Evolutionary conservation across 768 basidiomycete species (phyloP), one percentile per base, ranked within the genome.

Genomic region (Trametopsis cervina): DNA sequence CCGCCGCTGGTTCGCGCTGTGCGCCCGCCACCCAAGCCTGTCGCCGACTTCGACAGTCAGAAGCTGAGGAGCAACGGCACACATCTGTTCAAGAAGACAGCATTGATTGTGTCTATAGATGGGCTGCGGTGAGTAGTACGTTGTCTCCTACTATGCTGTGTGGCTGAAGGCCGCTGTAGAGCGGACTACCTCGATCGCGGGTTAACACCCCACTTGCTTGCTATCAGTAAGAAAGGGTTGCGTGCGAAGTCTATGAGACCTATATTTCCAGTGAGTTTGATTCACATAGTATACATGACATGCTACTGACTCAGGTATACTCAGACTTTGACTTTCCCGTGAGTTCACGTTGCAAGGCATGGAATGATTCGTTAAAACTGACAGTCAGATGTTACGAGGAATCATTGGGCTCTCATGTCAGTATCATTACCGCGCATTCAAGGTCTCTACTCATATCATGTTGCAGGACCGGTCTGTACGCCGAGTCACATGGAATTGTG

Each of bases 321-420:
- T 46, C 51, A 90, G 88, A 89, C 89, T 1, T 63, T 92, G 55
- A 95, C 92, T 2, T 95, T 95, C 58, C 93, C 92, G 81, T 90
- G 60, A 74, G 87, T 73, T 18, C 39, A 22, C 21, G 18, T 22
- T 40, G 9, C 39, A 35, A 40, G 7, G 18, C 39, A 40, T 18
- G 21, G n/a, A 17, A 10, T 35, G 33, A 35, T 35, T 10, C 33
- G 33, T n/a, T 18, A 18, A 7, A 37, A 40, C 18, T 35, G 13
- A 37, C 15, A 17, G 35, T 24, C 15, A 33, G 15, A 26, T 18
- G 9, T n/a, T 52, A 40, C 1, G 41, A 91, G 87, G 15, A 95
- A 95, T 60, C 93, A 95, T 62, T 96, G 92, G 91, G 66, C 83
- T 2, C 61, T 95, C 29, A 81, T 95, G 89, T 90, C 59, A 22